Evolutionary conservation across 2,329 filamentous ascomycete genomes (phyloP).

Genomic region (Cordyceps cateniannulata): DNA sequence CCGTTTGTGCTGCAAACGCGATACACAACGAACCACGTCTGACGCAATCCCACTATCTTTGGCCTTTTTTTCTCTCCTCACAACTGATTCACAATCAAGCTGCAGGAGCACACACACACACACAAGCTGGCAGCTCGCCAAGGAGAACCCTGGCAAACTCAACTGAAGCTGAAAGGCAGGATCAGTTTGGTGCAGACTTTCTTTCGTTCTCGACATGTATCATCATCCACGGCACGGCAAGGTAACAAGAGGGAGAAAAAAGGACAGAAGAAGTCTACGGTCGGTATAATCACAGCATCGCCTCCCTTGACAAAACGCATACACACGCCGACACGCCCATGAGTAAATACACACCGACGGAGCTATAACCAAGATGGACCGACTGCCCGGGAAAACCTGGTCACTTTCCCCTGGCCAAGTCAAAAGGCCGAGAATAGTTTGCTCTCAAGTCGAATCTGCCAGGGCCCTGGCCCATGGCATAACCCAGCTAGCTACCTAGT

Average conservation of each 20-base stretch:
- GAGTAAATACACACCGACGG: not conserved
- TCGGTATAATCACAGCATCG: not conserved
- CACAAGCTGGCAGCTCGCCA: not conserved
- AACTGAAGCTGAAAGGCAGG: not conserved
- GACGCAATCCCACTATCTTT: not conserved
- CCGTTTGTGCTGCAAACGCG: constrained; percentile 6
- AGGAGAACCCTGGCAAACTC: not conserved
- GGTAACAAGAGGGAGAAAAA: not conserved
- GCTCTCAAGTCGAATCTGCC: not conserved
- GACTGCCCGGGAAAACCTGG: not conserved
- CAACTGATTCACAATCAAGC: not conserved
- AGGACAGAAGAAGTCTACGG: not conserved
- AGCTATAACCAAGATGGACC: constrained; percentile 10
- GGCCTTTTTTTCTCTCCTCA: not conserved
- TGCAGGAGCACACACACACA: not conserved
- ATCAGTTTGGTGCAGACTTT: not conserved
- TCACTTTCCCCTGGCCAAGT: not conserved
- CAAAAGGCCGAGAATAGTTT: not conserved
- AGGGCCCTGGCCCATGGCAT: not conserved
- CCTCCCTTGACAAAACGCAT: not conserved
- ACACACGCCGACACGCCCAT: not conserved
- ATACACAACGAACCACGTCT: not conserved
- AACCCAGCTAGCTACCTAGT: not conserved
- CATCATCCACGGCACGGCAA: not conserved
- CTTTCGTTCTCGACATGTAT: no score